Conservation (phyloP, 306 rosid species). For the Begonia fuchsioides region DNA sequence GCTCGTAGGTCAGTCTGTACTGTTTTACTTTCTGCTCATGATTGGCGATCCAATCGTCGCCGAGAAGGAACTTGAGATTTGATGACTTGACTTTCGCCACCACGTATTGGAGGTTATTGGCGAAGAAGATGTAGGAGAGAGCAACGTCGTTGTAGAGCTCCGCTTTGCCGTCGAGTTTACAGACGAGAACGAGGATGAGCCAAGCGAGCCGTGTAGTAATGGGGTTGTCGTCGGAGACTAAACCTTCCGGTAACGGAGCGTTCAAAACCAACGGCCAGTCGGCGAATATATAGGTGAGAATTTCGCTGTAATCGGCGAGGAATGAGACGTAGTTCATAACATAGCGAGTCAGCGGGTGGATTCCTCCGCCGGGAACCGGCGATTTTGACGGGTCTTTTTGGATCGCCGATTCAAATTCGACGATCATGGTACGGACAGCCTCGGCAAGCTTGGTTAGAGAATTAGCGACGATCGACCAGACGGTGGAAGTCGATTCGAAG, state of each 20-base stretch:
- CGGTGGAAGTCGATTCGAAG: slow-evolving; percentile 32
- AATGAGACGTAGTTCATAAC: slow-evolving; percentile 64
- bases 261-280: slow-evolving; percentile 35
- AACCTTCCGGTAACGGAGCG: slow-evolving; percentile 57
- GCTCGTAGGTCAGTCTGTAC: slow-evolving; percentile 51
- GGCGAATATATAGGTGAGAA: slow-evolving; percentile 32
- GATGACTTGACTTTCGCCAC: slow-evolving; percentile 44
- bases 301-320: slow-evolving; percentile 44
- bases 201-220: slow-evolving; percentile 40
- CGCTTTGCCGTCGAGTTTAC: slow-evolving; percentile 67
- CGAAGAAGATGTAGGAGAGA: slow-evolving; percentile 65
- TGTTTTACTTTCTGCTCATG: slow-evolving; percentile 53
- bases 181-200: slow-evolving; percentile 60
- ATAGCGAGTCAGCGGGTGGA: slow-evolving; percentile 91
- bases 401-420: slow-evolving; percentile 56
- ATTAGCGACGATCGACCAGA: slow-evolving; percentile 30
- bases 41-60: slow-evolving; percentile 49
- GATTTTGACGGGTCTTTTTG: slow-evolving; percentile 48
- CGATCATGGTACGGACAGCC: slow-evolving; percentile 27
- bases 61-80: slow-evolving; percentile 36
- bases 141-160: slow-evolving; percentile 58
- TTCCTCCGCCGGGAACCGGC: slow-evolving; percentile 51
- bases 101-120: slow-evolving; percentile 85
- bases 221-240: slow-evolving; percentile 19
- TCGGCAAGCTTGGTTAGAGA: slow-evolving; percentile 33